These are phyloP conservation scores for Scortechinia acanthostroma DNA, from an alignment of 2,329 filamentous ascomycete species.

Conservation along the genomic window DNA sequence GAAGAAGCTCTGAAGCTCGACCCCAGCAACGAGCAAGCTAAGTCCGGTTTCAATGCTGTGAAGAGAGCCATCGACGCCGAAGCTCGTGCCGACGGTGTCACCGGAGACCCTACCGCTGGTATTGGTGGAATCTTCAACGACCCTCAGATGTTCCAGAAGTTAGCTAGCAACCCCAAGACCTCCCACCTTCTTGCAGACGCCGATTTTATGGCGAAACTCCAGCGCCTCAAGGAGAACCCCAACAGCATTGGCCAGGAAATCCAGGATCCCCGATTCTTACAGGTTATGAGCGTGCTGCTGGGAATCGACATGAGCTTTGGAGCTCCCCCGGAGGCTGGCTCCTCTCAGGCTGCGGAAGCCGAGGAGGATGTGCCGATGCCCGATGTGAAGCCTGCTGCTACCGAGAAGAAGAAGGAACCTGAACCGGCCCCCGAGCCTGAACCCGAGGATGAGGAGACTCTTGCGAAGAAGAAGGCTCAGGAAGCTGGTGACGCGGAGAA, in stretches of 20 bases:
- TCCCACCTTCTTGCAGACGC: conserved; percentile 72
- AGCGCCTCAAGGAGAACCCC: conserved; percentile 75
- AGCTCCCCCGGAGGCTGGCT: conserved; percentile 16
- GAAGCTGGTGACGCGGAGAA: conserved; percentile 91
- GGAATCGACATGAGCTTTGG: conserved; percentile 81
- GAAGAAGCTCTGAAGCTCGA: conserved; percentile 65
- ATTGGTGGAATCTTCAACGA: conserved; percentile 93
- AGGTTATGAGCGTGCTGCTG: conserved; percentile 87
- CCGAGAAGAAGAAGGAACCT: conserved; percentile 32
- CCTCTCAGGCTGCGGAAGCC: conserved; percentile 30
- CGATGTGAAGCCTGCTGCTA: conserved; percentile 35
- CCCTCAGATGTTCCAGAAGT: conserved; percentile 80
- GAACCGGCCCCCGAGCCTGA: conserved; percentile 57
- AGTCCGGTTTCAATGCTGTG: not conserved
- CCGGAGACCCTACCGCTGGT: conserved; percentile 62
- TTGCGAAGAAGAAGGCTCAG: conserved; percentile 83
- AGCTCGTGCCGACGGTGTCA: not conserved
- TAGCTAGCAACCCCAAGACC: conserved; percentile 92
- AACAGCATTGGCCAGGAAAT: conserved; percentile 73
- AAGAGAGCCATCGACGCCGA: conserved; percentile 1
- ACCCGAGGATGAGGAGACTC: conserved; percentile 71
- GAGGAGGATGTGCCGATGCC: conserved; percentile 75
- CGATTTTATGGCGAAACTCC: conserved; percentile 83
- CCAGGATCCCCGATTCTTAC: conserved; percentile 82
- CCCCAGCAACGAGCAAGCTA: conserved; percentile 5